phyloP scores from a whole-genome alignment of 2,329 filamentous ascomycete species.

The Fusarium sp. region DNA sequence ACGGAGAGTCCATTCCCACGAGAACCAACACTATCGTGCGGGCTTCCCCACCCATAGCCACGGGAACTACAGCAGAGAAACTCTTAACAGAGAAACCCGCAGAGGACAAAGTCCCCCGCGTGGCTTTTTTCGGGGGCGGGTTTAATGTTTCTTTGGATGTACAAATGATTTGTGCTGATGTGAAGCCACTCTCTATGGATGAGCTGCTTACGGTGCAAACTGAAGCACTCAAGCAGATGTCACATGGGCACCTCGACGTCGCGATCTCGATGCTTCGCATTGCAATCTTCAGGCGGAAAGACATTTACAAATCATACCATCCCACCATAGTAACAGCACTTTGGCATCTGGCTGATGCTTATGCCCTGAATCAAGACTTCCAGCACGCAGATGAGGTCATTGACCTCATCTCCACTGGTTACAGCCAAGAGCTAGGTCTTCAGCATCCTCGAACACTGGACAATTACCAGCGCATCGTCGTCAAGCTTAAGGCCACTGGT shows the following conservation, averaged over 20 bases:
- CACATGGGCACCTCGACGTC: not conserved
- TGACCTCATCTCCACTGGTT: not conserved
- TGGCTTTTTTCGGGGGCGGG: too few species aligned
- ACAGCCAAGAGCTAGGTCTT: not conserved
- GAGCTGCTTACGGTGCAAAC: too few species aligned
- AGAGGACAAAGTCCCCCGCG: too few species aligned
- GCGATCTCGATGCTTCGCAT: not conserved
- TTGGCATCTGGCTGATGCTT: not conserved
- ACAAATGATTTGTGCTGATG: too few species aligned
- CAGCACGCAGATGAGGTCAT: not conserved
- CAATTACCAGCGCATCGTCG: not conserved
- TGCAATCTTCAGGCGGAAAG: not conserved
- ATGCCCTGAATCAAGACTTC: too few species aligned
- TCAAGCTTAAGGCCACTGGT: accelerated
- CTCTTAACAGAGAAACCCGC: too few species aligned
- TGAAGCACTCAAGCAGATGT: too few species aligned
- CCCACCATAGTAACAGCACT: not conserved
- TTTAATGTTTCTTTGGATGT: too few species aligned
- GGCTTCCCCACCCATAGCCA: not conserved
- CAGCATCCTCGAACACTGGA: not conserved
- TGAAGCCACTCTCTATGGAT: too few species aligned
- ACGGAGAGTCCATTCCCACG: not conserved
- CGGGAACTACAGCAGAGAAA: not conserved
- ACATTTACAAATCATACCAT: not conserved
- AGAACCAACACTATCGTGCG: too few species aligned